Base-by-base conservation (phyloP, 1,284 basidiomycete genomes). In the Cutaneotrichosporon cutaneum region DNA sequence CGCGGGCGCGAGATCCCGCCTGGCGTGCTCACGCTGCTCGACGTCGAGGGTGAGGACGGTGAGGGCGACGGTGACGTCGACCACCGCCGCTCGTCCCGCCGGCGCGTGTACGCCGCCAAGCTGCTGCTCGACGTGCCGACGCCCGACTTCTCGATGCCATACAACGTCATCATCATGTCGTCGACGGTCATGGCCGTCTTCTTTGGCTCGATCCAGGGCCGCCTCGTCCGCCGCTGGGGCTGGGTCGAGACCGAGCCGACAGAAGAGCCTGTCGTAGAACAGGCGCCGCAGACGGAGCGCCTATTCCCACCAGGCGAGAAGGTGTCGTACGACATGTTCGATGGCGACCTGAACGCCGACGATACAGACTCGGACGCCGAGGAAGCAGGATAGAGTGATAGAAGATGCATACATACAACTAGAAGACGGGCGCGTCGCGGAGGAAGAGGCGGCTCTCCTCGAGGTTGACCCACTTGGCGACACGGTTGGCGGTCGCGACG, bases 131-230 rank as follows among this genome's bases (percentile, higher is more conserved):
- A 96, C 76, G 83, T 97, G 26, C 90, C 95, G 9, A 94, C 92
- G 9, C 96, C 96, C 0, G 95, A 99, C 80, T 99, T 99, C 79
- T 94, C 90, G 73, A 98, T 99, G 94, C 94, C 95, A 13, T 99
- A 98, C 81, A 99, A 98, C 79, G 94, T 98, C 65, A 98, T 98
- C 78, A 95, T 96, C 72, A 89, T 97, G 83, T 93, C 87, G 60
- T 92, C 88, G 72, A 94, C 92, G 10, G 82, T 96, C 54, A 85
- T 94, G 64, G 94, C 95, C 36, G 85, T 98, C 64, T 89, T 95
- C 65, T 98, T 99, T 77, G 95, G 95, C 45, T 90, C 87, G 68
- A 81, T 95, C 52, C 92, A 97, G 80, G 98, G 98, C 72, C 77
- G 88, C 52, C 80, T 97, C 72, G 90, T 92, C 48, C 82, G 95